Conservation (phyloP, 768 basidiomycete species). For the Harrya chromipes region DNA sequence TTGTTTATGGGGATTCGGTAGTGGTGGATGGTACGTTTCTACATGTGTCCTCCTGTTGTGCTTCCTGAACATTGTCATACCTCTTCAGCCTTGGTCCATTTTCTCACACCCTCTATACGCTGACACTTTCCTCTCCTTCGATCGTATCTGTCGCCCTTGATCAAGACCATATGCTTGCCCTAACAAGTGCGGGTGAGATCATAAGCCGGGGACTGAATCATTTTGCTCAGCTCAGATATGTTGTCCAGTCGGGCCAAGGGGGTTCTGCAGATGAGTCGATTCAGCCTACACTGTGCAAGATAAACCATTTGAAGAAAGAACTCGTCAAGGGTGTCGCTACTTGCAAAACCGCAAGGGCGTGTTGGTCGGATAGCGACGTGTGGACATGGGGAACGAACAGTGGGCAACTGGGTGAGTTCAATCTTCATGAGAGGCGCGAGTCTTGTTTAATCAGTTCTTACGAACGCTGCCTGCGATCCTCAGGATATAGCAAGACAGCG, state of each 20-base stretch:
- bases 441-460: too few relatives aligned
- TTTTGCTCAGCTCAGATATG: constrained; percentile 86
- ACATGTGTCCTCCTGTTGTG: neutral
- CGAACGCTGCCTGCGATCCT: neutral
- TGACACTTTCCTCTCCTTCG: too few relatives aligned
- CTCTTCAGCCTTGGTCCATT: too few relatives aligned
- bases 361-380: constrained; percentile 73
- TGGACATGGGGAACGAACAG: constrained; percentile 74
- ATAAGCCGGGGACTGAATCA: constrained; percentile 90
- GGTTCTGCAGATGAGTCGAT: constrained; percentile 65
- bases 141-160: too few relatives aligned
- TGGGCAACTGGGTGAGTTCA: constrained; percentile 41
- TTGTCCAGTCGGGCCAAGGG: constrained; percentile 53
- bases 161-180: too few relatives aligned
- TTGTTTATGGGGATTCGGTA: constrained; percentile 86
- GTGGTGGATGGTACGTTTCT: constrained; percentile 68
- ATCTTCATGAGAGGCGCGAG: too few relatives aligned
- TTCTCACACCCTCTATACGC: too few relatives aligned
- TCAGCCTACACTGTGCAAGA: constrained; percentile 72
- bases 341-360: constrained; percentile 81
- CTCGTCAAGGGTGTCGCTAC: constrained; percentile 79
- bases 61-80: neutral
- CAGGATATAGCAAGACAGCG: constrained; percentile 74
- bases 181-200: too few relatives aligned
- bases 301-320: constrained; percentile 71